Conservation (phyloP, 345 rosid species). For the Salix caprea region DNA sequence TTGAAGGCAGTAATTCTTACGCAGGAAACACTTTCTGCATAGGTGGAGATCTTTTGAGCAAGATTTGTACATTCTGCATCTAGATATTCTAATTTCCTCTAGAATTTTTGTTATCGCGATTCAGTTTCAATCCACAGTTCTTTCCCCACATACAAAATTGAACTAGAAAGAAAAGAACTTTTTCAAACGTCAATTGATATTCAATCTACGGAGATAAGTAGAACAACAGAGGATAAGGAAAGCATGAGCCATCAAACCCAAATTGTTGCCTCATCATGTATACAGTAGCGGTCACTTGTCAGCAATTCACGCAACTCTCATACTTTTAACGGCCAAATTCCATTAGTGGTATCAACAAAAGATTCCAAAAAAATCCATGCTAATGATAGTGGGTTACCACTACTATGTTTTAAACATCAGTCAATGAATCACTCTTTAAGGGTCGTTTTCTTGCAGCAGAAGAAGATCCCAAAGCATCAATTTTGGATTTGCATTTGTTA, state of each 20-base stretch:
- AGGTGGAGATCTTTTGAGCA: background rate
- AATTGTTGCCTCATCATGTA: background rate
- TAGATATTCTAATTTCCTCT: background rate
- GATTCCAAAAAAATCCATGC: background rate
- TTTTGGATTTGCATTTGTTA: conserved; percentile 36
- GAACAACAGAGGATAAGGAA: background rate
- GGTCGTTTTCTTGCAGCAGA: conserved; percentile 12
- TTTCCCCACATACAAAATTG: background rate
- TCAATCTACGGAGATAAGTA: background rate
- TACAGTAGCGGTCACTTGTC: background rate
- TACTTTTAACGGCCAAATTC: background rate
- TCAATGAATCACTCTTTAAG: conserved; percentile 27
- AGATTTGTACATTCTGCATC: background rate
- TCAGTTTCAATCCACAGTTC: background rate
- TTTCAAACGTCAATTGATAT: background rate
- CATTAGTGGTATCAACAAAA: background rate
- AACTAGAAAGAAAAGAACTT: background rate
- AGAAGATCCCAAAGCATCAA: conserved; percentile 30
- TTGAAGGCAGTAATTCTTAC: background rate
- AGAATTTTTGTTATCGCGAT: background rate
- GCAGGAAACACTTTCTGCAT: background rate
- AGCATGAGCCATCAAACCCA: background rate
- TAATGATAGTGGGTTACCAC: conserved; percentile 9
- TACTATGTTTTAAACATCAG: conserved; percentile 27
- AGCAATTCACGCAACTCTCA: background rate